Conservation (phyloP, 2,329 filamentous ascomycete species). For the Fusarium sp. region DNA sequence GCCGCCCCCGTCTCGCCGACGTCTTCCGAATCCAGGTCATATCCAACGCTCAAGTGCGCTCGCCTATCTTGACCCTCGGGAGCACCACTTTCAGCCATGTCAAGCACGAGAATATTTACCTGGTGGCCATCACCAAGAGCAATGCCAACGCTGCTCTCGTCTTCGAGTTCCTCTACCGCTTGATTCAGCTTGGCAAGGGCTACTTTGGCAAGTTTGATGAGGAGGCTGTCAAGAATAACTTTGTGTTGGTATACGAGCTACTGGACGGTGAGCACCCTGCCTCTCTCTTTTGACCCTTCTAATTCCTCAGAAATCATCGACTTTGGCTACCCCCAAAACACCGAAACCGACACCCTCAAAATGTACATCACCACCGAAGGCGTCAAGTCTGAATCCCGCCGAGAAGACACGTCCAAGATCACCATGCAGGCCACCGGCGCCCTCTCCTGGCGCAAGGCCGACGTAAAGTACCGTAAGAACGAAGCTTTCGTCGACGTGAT, state of each 20-base stretch:
- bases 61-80: slow-evolving; percentile 95
- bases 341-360: slow-evolving; percentile 97
- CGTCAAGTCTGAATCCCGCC: slow-evolving; percentile 88
- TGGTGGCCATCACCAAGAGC: slow-evolving; percentile 97
- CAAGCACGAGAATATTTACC: slow-evolving; percentile 98
- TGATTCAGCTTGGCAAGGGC: slow-evolving; percentile 89
- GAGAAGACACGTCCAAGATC: slow-evolving; percentile 96
- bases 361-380: slow-evolving; percentile 99
- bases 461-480: slow-evolving; percentile 99
- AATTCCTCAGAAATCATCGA: slow-evolving; percentile 85
- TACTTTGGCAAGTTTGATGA: slow-evolving; percentile 99
- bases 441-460: slow-evolving; percentile 94
- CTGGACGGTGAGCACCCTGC: slow-evolving; percentile 75
- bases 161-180: slow-evolving; percentile 96
- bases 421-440: slow-evolving; percentile 99
- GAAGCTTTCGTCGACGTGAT: slow-evolving; percentile 99
- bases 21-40: slow-evolving; percentile 99
- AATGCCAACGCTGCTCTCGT: slow-evolving; percentile 98
- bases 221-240: slow-evolving; percentile 99
- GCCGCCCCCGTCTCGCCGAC: slow-evolving; percentile 95
- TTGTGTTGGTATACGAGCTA: slow-evolving; percentile 97
- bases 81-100: slow-evolving; percentile 99
- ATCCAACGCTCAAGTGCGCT: slow-evolving; percentile 96
- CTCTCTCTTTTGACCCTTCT: neutral
- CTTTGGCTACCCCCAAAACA: slow-evolving; percentile 99